Percentiles rank a stretch among this genome's conserved stretches.
These are phyloP conservation scores for Alternaria tenuissima DNA, from an alignment of 2,329 filamentous ascomycete species.

Conservation along the genomic window DNA sequence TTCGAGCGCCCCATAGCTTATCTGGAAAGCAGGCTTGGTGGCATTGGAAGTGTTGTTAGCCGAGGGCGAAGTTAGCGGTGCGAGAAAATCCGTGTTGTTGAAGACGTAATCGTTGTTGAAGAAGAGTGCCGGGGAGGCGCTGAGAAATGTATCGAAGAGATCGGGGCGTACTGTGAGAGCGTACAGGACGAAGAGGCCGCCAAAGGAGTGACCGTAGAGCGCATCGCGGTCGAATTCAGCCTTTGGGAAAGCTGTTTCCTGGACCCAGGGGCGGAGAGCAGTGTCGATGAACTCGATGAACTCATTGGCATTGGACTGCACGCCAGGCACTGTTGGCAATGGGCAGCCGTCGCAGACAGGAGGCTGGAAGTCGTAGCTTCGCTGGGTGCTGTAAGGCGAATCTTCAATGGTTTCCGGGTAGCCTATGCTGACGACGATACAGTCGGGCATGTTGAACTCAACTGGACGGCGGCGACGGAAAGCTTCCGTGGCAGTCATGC, in stretches of 20 bases:
- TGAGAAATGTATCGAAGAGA: conserved; percentile 57
- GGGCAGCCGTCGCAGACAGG: conserved; percentile 43
- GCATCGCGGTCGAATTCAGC: conserved; percentile 51
- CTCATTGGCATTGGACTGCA: conserved; percentile 56
- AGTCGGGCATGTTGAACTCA: conserved; percentile 42
- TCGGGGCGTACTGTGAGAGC: conserved; percentile 53
- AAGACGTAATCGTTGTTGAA: conserved; percentile 58
- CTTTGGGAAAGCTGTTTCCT: conserved; percentile 38
- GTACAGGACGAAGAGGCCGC: conserved; percentile 59
- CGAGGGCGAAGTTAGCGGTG: conserved; percentile 20
- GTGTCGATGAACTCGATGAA: conserved; percentile 57
- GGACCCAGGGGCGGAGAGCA: conserved; percentile 50
- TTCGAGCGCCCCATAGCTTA: conserved; percentile 43
- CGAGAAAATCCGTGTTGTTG: conserved; percentile 30
- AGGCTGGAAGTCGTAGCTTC: conserved; percentile 41
- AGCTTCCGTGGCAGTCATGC: conserved; percentile 39
- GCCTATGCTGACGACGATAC: conserved; percentile 43
- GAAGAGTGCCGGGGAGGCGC: conserved; percentile 58
- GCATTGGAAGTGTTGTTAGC: conserved; percentile 2
- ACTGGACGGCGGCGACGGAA: conserved; percentile 41
- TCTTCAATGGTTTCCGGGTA: conserved; percentile 41
- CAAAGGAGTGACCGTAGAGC: conserved; percentile 61
- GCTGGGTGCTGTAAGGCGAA: conserved; percentile 38
- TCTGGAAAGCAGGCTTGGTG: conserved; percentile 42
- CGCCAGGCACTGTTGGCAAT: conserved; percentile 37